Base-by-base conservation (phyloP, 768 basidiomycete genomes). In the Lactifluus subvellereus region DNA sequence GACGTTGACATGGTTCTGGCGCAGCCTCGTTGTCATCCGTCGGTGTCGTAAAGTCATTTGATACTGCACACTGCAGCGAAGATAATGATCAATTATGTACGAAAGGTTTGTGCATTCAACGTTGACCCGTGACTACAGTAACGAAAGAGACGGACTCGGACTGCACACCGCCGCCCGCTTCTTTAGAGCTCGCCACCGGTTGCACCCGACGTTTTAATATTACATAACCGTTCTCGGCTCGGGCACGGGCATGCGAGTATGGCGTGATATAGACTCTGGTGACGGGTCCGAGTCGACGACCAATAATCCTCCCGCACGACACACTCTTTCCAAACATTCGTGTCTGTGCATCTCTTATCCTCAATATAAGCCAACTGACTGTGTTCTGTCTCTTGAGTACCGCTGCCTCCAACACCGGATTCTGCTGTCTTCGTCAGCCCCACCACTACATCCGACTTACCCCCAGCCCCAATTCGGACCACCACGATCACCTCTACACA, bases 401-500 rank as follows among this genome's bases (percentile, higher is more conserved):
- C 16, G 7, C 13, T 37, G 27, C 20, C 10, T n/a, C 16, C 9
- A 32, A 48, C 16, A 32, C 54, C 60, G 63, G 53, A 57, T 6
- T 20, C 27, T 11, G 8, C 55, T 13, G 11, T 47, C 55, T 57
- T 50, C 27, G 13, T 49, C 5, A 37, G 20, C 58, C 49, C 63
- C 58, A 55, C 64, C 50, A 7, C 42, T 14, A 35, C 60, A 2
- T 56, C 61, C 47, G 61, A 63, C 30, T 42, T 48, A 11, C n/a
- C 14, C 14, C 54, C 57, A 16, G 37, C 42, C 48, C 54, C 45
- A 5, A 54, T 27, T 42, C 27, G 59, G 14, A 33, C 50, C 52
- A 54, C 51, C 54, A 43, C 48, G 14, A 50, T n/a, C 32, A 27
- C 54, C 37, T 30, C 54, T 32, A 35, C 62, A 18, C 52, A 35